Evolutionary conservation across 495 filamentous ascomycete genomes (phyloP).

Genomic region (Podospora fimiseda): DNA sequence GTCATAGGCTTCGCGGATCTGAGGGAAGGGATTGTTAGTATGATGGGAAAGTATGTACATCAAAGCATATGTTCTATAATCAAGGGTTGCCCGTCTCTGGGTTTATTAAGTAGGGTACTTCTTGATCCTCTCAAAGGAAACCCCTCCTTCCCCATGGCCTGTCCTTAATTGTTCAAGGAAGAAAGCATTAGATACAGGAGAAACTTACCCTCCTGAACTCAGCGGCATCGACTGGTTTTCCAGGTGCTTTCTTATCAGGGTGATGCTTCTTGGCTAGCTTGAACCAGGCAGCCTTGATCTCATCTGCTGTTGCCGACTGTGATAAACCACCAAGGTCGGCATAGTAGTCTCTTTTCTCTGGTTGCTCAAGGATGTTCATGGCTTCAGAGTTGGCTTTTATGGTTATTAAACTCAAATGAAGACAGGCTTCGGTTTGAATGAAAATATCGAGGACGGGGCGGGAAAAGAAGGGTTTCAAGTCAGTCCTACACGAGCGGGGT

Average conservation of each 20-base stretch:
- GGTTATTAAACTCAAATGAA: too few relatives aligned
- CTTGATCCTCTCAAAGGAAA: not conserved
- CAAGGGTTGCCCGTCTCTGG: too few relatives aligned
- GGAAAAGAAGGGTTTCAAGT: too few relatives aligned
- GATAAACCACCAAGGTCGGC: not conserved
- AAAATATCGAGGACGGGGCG: too few relatives aligned
- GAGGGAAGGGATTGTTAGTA: not conserved
- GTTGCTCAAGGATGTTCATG: too few relatives aligned
- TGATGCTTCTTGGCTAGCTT: conserved; percentile 2
- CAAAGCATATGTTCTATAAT: too few relatives aligned
- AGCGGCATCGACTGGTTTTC: not conserved
- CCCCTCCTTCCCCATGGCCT: not conserved
- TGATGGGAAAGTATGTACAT: not conserved
- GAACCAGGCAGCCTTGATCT: conserved; percentile 5
- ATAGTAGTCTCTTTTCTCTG: not conserved
- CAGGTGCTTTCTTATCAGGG: conserved; percentile 7
- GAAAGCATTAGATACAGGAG: not conserved
- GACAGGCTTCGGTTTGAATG: too few relatives aligned
- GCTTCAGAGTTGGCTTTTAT: too few relatives aligned
- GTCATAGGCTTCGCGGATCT: conserved; percentile 4
- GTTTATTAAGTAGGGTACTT: too few relatives aligned
- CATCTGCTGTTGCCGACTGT: not conserved
- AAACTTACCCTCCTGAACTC: conserved; percentile 4
- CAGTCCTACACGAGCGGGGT: too few relatives aligned
- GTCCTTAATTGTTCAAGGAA: not conserved